Percentiles rank a stretch among this genome's conserved stretches.
phyloP scores from a whole-genome alignment of 108 stramenopile species.

The Parietichytrium sp. region DNA sequence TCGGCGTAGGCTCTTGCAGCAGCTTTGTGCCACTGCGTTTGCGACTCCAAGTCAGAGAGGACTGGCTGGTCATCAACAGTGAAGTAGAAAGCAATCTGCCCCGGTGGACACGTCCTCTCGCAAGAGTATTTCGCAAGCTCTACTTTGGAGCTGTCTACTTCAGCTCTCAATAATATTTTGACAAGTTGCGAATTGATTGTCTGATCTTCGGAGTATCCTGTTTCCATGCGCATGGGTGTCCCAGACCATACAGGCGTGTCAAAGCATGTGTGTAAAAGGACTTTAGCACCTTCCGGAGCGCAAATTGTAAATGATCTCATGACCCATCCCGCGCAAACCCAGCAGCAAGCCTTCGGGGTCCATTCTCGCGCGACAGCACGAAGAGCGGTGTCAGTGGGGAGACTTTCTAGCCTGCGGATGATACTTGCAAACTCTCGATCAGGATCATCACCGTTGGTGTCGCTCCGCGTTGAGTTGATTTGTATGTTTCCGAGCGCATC shows the following conservation, averaged over 20 bases:
- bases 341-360: background rate
- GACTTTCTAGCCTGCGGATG: too few species aligned
- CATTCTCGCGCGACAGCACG: too few species aligned
- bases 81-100: slow-evolving; percentile 13
- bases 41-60: background rate
- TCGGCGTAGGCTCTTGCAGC: background rate
- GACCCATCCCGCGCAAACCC: background rate
- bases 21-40: background rate
- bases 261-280: background rate
- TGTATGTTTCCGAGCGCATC: too few species aligned
- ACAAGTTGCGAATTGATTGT: background rate
- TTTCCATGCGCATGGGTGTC: background rate
- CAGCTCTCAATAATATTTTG: too few species aligned
- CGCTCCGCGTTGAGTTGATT: too few species aligned
- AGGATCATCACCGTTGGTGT: too few species aligned
- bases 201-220: background rate
- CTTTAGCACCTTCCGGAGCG: background rate
- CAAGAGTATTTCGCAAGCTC: background rate
- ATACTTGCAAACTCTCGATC: too few species aligned
- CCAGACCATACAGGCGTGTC: slow-evolving; percentile 9
- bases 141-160: background rate
- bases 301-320: background rate
- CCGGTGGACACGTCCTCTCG: background rate
- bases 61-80: background rate
- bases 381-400: too few species aligned